A percentile compares a stretch with the other conserved stretches of the same genome.
These are phyloP conservation scores for Chenopodium berlandieri DNA, from an alignment of 148 eudicot species.

Conservation along the genomic window DNA sequence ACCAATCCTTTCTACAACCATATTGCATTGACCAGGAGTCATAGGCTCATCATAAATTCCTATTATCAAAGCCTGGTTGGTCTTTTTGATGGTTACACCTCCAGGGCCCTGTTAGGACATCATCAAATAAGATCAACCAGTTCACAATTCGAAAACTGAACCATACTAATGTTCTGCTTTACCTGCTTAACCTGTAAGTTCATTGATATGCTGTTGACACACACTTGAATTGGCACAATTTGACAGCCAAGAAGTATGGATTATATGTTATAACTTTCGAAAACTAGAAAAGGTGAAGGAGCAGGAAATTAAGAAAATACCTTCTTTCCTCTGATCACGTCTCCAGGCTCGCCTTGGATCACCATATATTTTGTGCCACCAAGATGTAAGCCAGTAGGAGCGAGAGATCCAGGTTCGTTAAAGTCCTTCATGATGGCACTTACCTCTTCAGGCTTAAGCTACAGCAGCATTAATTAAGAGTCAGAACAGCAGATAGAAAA, in stretches of 20 bases:
- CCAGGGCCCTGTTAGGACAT: slow-evolving; percentile 46
- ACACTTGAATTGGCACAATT: not conserved
- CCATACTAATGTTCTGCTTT: not conserved
- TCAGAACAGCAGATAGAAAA: too few relatives aligned
- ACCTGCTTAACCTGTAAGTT: not conserved
- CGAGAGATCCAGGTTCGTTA: slow-evolving; percentile 53
- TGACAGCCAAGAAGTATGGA: not conserved
- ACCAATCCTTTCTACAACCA: slow-evolving; percentile 37
- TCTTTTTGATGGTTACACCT: slow-evolving; percentile 49
- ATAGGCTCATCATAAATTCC: slow-evolving; percentile 53
- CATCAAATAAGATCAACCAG: not conserved
- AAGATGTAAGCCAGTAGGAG: slow-evolving; percentile 60
- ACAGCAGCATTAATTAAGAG: slow-evolving; percentile 1
- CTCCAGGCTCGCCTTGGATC: slow-evolving; percentile 59
- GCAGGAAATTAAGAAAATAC: not conserved
- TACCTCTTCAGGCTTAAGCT: slow-evolving; percentile 27
- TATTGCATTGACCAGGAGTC: slow-evolving; percentile 47
- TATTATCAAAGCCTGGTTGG: slow-evolving; percentile 37
- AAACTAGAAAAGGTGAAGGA: too few relatives aligned
- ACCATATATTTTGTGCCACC: slow-evolving; percentile 68
- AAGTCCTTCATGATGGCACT: slow-evolving; percentile 41
- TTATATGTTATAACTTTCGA: too few relatives aligned
- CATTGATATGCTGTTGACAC: not conserved
- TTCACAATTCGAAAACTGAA: not conserved
- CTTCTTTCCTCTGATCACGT: slow-evolving; percentile 65